phyloP scores from a whole-genome alignment of 2,329 filamentous ascomycete species.

The Colletotrichum tropicicola region DNA sequence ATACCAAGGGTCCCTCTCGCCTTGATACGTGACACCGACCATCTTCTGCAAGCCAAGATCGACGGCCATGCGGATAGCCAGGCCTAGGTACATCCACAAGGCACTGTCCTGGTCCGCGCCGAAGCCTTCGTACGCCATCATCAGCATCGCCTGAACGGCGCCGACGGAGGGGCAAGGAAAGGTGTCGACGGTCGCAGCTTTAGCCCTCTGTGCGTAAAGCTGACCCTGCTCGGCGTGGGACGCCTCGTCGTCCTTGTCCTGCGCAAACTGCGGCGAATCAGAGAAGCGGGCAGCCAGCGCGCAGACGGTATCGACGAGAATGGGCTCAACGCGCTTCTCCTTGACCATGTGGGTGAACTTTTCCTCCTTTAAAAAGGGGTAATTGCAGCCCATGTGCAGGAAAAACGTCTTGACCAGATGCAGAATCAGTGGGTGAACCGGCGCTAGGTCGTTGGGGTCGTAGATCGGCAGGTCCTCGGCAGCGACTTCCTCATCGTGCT shows the following conservation, averaged over 20 bases:
- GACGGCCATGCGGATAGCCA: conserved; percentile 84
- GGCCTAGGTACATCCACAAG: conserved; percentile 92
- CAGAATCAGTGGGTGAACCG: conserved; percentile 79
- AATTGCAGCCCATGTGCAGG: conserved; percentile 82
- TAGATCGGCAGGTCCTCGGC: conserved; percentile 75
- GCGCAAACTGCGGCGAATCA: conserved; percentile 60
- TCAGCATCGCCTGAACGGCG: conserved; percentile 82
- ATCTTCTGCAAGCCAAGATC: conserved; percentile 85
- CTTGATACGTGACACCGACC: conserved; percentile 74
- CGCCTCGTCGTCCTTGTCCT: conserved; percentile 56
- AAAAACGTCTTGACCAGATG: conserved; percentile 86
- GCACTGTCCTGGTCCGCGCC: conserved; percentile 89
- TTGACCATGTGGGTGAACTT: conserved; percentile 79
- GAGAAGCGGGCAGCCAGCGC: conserved; percentile 85
- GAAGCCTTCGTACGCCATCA: conserved; percentile 90
- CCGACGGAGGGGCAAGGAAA: conserved; percentile 85
- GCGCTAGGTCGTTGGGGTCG: conserved; percentile 74
- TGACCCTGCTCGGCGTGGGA: conserved; percentile 76
- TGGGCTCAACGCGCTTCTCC: conserved; percentile 84
- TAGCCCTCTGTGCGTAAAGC: conserved; percentile 83
- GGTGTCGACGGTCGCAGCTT: conserved; percentile 82
- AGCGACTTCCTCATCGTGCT: conserved; percentile 50
- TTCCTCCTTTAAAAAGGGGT: conserved; percentile 79
- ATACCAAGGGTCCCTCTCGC: conserved; percentile 61
- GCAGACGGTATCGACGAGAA: conserved; percentile 87